Percentiles rank a stretch among this genome's conserved stretches.
Conservation (phyloP, 1,284 basidiomycete species). For the Phlebopus sp. region DNA sequence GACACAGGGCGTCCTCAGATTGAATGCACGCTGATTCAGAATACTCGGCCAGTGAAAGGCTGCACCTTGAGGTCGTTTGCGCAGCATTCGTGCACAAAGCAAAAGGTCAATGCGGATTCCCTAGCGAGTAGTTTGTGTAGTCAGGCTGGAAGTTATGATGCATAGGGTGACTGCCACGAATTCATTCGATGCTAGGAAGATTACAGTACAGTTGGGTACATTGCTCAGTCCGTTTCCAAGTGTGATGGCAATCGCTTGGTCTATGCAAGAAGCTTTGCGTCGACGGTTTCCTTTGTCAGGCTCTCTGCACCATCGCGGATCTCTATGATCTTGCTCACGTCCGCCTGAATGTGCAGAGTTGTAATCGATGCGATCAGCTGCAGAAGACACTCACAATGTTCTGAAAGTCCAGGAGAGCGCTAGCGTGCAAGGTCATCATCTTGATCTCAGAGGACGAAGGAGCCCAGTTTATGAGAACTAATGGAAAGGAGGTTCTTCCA, state of each 20-base stretch:
- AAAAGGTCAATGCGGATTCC: too few species aligned
- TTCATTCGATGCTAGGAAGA: not conserved
- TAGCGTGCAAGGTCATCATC: slow-evolving; percentile 81
- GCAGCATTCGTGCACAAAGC: too few species aligned
- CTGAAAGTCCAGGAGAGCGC: slow-evolving; percentile 78
- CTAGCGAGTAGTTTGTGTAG: too few species aligned
- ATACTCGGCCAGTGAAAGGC: too few species aligned
- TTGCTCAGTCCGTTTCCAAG: not conserved
- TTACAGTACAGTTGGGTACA: not conserved
- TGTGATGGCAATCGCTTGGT: not conserved
- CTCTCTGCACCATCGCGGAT: slow-evolving; percentile 78
- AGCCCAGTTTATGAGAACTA: slow-evolving; percentile 85
- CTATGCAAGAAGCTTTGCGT: slow-evolving; percentile 52
- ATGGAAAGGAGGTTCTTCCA: slow-evolving; percentile 81
- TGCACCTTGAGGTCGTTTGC: too few species aligned
- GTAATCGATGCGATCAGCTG: not conserved
- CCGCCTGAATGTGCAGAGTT: slow-evolving; percentile 44
- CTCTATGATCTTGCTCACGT: slow-evolving; percentile 76
- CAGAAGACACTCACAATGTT: slow-evolving; percentile 49
- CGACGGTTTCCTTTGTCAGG: slow-evolving; percentile 69
- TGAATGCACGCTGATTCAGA: too few species aligned
- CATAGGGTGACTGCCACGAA: too few species aligned
- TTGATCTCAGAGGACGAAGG: slow-evolving; percentile 73
- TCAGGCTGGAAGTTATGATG: too few species aligned
- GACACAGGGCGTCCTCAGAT: too few species aligned